Conservation (phyloP, 1,284 basidiomycete species). For the Pyrrhoderma lamaoense region DNA sequence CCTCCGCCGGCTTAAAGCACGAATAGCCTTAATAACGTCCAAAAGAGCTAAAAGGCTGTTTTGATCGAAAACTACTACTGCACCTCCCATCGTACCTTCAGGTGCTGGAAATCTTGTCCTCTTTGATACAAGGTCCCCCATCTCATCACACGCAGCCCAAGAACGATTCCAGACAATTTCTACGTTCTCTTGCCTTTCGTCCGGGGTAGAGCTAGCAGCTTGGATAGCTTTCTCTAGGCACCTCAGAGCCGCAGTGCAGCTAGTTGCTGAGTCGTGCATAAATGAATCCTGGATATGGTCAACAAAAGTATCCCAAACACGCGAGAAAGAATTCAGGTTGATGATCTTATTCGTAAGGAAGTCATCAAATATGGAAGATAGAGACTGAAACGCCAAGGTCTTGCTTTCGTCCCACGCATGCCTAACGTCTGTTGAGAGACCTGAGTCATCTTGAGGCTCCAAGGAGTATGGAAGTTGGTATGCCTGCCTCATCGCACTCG, state of each 20-base stretch:
- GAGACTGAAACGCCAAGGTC: slow-evolving; percentile 77
- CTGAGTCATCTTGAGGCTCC: slow-evolving; percentile 16
- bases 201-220: slow-evolving; percentile 37
- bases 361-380: slow-evolving; percentile 77
- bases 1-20: slow-evolving; percentile 40
- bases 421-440: slow-evolving; percentile 25
- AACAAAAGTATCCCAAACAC: slow-evolving; percentile 70
- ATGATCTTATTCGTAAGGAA: slow-evolving; percentile 73
- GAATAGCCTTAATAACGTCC: slow-evolving; percentile 59
- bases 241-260: slow-evolving; percentile 74
- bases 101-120: slow-evolving; percentile 21
- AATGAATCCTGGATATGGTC: slow-evolving; percentile 63
- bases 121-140: slow-evolving; percentile 51
- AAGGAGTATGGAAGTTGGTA: slow-evolving; percentile 10
- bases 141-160: slow-evolving; percentile 65
- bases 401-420: slow-evolving; percentile 82
- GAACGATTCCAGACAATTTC: slow-evolving; percentile 48
- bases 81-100: slow-evolving; percentile 14
- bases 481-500: slow-evolving; percentile 43
- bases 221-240: slow-evolving; percentile 75
- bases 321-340: slow-evolving; percentile 58
- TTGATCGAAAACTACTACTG: slow-evolving; percentile 64
- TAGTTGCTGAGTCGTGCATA: slow-evolving; percentile 55
- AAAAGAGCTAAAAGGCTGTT: slow-evolving; percentile 79
- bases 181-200: slow-evolving; percentile 37